Evolutionary conservation across 2,329 filamentous ascomycete species (phyloP).

Genomic region (Aureobasidium melanogenum): DNA sequence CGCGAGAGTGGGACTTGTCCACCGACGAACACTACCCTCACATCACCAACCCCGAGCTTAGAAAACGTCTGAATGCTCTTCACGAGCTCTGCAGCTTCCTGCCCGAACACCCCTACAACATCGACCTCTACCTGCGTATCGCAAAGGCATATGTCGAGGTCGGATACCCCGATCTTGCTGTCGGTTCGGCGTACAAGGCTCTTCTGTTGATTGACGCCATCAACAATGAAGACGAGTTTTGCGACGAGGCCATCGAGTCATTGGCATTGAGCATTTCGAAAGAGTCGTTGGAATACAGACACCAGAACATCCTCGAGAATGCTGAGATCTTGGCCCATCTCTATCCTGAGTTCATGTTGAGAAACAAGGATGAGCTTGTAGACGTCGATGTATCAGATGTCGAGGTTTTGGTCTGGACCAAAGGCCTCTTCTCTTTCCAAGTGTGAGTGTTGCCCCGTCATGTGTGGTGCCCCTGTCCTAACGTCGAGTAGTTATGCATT

Average conservation of each 20-base stretch:
- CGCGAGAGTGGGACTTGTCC: background rate
- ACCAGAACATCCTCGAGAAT: slow-evolving; percentile 10
- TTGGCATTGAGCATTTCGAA: slow-evolving; percentile 13
- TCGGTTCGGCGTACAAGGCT: slow-evolving; percentile 82
- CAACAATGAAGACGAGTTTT: slow-evolving; percentile 69
- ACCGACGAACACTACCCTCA: slow-evolving; percentile 13
- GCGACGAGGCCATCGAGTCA: slow-evolving; percentile 55
- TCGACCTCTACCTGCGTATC: slow-evolving; percentile 49
- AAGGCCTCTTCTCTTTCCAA: slow-evolving; percentile 5
- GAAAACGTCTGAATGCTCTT: slow-evolving; percentile 6
- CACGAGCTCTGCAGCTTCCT: slow-evolving; percentile 13
- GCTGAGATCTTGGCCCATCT: slow-evolving; percentile 9
- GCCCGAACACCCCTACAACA: slow-evolving; percentile 28
- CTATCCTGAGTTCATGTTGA: slow-evolving; percentile 9
- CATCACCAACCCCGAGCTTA: slow-evolving; percentile 14
- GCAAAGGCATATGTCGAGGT: slow-evolving; percentile 63
- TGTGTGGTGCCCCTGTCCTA: background rate
- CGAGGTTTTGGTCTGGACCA: slow-evolving; percentile 11
- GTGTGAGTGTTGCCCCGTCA: background rate
- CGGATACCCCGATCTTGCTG: slow-evolving; percentile 81
- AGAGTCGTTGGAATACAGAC: slow-evolving; percentile 11
- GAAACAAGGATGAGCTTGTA: slow-evolving; percentile 9
- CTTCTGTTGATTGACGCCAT: slow-evolving; percentile 80
- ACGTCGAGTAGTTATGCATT: background rate
- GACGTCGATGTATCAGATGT: slow-evolving; percentile 8